Conservation (phyloP, 2,329 filamentous ascomycete genomes). For the Didymella pinodella region DNA sequence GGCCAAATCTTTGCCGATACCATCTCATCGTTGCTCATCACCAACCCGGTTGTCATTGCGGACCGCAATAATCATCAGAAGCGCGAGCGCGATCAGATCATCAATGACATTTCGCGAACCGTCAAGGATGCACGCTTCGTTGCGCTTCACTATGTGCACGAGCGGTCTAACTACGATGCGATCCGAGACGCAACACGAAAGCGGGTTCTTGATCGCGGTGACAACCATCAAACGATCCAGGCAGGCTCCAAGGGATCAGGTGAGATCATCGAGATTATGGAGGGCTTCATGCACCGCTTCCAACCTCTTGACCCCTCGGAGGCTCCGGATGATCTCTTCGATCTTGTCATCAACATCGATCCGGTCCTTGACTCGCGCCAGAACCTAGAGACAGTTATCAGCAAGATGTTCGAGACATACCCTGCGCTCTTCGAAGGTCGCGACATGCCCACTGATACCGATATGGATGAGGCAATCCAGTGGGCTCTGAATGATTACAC, state of each 20-base stretch:
- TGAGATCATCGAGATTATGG: conserved; percentile 91
- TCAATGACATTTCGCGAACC: conserved; percentile 74
- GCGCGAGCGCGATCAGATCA: conserved; percentile 86
- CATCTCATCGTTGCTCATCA: conserved; percentile 70
- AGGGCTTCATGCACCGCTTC: conserved; percentile 87
- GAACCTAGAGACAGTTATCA: conserved; percentile 84
- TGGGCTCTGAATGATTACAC: conserved; percentile 78
- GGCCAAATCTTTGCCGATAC: conserved; percentile 79
- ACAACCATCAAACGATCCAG: conserved; percentile 98
- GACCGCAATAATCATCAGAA: conserved; percentile 94
- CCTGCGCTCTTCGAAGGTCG: conserved; percentile 72
- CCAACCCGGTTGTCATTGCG: conserved; percentile 78
- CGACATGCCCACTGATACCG: conserved; percentile 72
- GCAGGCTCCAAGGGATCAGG: conserved; percentile 73
- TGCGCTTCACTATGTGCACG: conserved; percentile 87
- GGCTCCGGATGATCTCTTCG: conserved; percentile 82
- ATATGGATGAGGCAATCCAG: conserved; percentile 81
- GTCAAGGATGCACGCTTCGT: conserved; percentile 75
- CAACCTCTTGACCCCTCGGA: conserved; percentile 73
- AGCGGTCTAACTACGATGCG: conserved; percentile 69
- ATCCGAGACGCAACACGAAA: conserved; percentile 78
- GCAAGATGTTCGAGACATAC: conserved; percentile 75
- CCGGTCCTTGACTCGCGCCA: conserved; percentile 77
- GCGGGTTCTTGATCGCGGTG: conserved; percentile 83
- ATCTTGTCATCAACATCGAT: conserved; percentile 84